phyloP scores from a whole-genome alignment of 257 asterid species.

The Capsicum pubescens region DNA sequence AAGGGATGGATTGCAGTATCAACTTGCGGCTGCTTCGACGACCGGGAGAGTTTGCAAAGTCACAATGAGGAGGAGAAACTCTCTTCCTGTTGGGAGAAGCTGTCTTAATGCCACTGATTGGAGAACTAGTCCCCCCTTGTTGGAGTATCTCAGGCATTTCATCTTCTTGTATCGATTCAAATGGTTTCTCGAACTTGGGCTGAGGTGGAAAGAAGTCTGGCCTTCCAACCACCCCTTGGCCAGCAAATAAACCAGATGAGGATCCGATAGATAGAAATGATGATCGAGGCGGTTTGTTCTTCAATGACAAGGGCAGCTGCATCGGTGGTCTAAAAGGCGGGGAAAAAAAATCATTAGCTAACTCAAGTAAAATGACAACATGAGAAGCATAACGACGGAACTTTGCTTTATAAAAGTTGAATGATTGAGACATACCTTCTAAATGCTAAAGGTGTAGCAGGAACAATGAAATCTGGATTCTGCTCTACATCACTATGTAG shows the following conservation, averaged over 20 bases:
- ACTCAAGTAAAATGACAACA: not conserved
- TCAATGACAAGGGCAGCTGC: constrained; percentile 61
- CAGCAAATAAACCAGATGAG: constrained; percentile 47
- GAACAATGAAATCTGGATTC: constrained; percentile 56
- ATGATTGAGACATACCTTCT: constrained; percentile 53
- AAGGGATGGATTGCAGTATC: constrained; percentile 72
- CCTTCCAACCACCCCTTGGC: constrained; percentile 49
- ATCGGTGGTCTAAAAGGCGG: constrained; percentile 49
- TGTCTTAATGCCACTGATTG: constrained; percentile 55
- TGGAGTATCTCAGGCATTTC: constrained; percentile 82
- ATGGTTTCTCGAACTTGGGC: constrained; percentile 60
- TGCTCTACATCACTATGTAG: constrained; percentile 51
- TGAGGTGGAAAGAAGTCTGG: constrained; percentile 56
- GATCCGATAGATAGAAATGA: constrained; percentile 53
- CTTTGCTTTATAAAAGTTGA: not conserved
- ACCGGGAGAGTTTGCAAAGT: constrained; percentile 40
- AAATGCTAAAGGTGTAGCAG: constrained; percentile 68
- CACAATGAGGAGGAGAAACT: constrained; percentile 59
- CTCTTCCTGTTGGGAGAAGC: constrained; percentile 68
- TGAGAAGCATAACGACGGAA: constrained; percentile 3
- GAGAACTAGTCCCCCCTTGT: constrained; percentile 56
- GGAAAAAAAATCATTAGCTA: not conserved
- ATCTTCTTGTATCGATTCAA: constrained; percentile 59
- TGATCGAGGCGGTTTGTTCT: constrained; percentile 65
- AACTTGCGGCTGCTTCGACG: constrained; percentile 66